These are phyloP conservation scores for Quercus phellos DNA, from an alignment of 331 rosid genomes.

Conservation along the genomic window DNA sequence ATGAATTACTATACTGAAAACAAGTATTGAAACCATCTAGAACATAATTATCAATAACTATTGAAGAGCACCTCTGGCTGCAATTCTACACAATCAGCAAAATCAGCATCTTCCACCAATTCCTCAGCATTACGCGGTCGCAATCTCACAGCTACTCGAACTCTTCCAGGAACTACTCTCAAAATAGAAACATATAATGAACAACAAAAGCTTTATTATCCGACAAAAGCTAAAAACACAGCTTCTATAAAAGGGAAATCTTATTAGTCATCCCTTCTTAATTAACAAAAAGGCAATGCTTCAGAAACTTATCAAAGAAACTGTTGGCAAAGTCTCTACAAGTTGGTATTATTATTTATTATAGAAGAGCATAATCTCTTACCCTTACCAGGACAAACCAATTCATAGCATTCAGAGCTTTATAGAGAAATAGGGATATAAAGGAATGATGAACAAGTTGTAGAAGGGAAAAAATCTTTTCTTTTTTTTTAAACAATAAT, in stretches of 20 bases:
- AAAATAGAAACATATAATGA: conserved; percentile 17
- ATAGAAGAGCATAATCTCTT: neutral
- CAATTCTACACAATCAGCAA: conserved; percentile 91
- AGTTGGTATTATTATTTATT: neutral
- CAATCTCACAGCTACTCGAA: conserved; percentile 91
- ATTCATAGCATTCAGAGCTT: neutral
- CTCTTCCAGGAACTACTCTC: conserved; percentile 90
- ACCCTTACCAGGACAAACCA: neutral
- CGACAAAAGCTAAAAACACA: neutral
- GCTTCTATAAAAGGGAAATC: neutral
- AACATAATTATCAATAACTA: conserved; percentile 4
- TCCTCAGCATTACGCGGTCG: conserved; percentile 84
- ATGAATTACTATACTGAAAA: neutral
- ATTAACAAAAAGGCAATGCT: neutral
- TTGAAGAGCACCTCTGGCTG: conserved; percentile 80
- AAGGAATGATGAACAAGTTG: neutral
- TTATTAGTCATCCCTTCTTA: neutral
- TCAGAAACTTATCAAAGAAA: neutral
- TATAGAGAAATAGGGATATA: neutral
- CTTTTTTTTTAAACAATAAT: neutral
- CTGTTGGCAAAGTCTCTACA: neutral
- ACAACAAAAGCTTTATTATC: neutral
- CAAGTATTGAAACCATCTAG: neutral
- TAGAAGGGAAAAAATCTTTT: neutral
- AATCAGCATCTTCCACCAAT: conserved; percentile 75